phyloP scores from a whole-genome alignment of 2,329 filamentous ascomycete genomes.

The Venturia pyrina region DNA sequence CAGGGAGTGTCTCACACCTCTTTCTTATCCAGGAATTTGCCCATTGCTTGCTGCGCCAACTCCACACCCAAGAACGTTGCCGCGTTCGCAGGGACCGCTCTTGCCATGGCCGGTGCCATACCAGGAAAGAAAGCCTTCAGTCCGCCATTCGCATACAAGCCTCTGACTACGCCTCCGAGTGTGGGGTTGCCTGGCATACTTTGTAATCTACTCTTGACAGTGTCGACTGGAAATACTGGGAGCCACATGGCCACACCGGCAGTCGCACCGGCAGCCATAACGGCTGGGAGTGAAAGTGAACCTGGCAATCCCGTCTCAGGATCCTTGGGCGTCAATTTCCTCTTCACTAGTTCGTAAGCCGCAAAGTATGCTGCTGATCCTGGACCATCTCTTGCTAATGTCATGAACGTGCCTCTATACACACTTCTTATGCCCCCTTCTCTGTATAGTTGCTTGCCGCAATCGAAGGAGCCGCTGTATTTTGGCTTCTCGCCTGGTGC shows the following conservation, averaged over 20 bases:
- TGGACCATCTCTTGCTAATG: slow-evolving; percentile 84
- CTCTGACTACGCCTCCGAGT: slow-evolving; percentile 66
- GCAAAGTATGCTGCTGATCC: slow-evolving; percentile 94
- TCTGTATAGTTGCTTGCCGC: slow-evolving; percentile 85
- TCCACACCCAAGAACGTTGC: slow-evolving; percentile 87
- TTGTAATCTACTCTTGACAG: slow-evolving; percentile 88
- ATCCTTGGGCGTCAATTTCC: slow-evolving; percentile 72
- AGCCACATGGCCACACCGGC: slow-evolving; percentile 99
- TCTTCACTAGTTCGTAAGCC: slow-evolving; percentile 93
- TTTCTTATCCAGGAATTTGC: slow-evolving; percentile 50
- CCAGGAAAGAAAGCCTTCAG: slow-evolving; percentile 94
- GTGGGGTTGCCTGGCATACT: slow-evolving; percentile 79
- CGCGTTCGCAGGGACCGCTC: slow-evolving; percentile 92
- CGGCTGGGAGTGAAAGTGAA: slow-evolving; percentile 68
- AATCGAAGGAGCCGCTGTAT: slow-evolving; percentile 79
- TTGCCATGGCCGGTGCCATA: slow-evolving; percentile 81
- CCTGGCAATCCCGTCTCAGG: slow-evolving; percentile 60
- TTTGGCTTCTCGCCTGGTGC: slow-evolving; percentile 85
- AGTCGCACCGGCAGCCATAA: slow-evolving; percentile 77
- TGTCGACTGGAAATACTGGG: slow-evolving; percentile 94
- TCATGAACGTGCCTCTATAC: slow-evolving; percentile 84
- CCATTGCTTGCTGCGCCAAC: slow-evolving; percentile 74
- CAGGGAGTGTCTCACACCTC: background rate
- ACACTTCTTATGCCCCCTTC: slow-evolving; percentile 86
- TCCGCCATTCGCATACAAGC: slow-evolving; percentile 76